Conservation (phyloP, 805 yeast species). For the Saccharomycopsis javanensis region DNA sequence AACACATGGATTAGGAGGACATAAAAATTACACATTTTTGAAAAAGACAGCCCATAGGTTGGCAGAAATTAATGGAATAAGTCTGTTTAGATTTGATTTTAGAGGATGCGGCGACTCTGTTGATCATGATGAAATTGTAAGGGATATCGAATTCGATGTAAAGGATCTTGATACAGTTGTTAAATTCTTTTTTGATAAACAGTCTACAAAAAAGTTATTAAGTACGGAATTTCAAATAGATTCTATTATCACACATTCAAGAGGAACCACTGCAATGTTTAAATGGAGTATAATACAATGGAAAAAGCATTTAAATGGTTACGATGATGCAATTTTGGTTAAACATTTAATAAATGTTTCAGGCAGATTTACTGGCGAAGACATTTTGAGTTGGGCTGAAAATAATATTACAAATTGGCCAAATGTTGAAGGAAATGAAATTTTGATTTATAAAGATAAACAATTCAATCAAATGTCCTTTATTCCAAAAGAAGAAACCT, state of each 20-base stretch:
- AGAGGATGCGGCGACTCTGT: conserved; percentile 72
- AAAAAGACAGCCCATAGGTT: conserved; percentile 49
- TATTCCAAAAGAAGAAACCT: conserved; percentile 42
- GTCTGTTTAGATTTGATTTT: conserved; percentile 71
- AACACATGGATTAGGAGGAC: conserved; percentile 82
- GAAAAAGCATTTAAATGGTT: conserved; percentile 18
- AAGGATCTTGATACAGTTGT: conserved; percentile 51
- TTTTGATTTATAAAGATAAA: conserved; percentile 39
- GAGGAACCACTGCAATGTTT: conserved; percentile 72
- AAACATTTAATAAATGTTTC: conserved; percentile 66
- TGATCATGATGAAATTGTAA: conserved; percentile 30
- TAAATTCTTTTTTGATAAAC: conserved; percentile 22
- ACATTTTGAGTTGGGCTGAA: conserved; percentile 34
- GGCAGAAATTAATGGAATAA: conserved; percentile 50
- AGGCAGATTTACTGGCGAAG: conserved; percentile 51
- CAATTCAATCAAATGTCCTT: conserved; percentile 29
- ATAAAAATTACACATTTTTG: conserved; percentile 71
- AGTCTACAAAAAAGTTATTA: conserved; percentile 6
- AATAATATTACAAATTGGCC: conserved; percentile 30
- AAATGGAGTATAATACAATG: conserved; percentile 52
- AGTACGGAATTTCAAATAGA: conserved; percentile 20
- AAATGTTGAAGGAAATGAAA: neutral
- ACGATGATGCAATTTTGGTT: conserved; percentile 33
- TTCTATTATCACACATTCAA: conserved; percentile 65
- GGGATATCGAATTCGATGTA: conserved; percentile 54